Evolutionary conservation across 2,329 filamentous ascomycete genomes (phyloP).

Genomic region (Phaeosphaeriaceae sp.): DNA sequence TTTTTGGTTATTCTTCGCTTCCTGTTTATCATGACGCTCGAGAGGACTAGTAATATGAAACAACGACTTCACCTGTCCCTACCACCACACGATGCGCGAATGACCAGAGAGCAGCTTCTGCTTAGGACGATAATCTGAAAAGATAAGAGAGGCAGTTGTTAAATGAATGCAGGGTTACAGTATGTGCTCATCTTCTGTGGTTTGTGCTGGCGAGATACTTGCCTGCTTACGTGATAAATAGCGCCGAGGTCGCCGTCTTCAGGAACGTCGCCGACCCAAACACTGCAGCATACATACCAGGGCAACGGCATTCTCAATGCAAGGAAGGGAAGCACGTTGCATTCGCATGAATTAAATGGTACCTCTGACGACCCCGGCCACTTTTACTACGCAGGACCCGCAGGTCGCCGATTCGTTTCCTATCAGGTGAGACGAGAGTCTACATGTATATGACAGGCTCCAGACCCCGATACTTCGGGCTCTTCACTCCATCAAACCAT

Average conservation of each 20-base stretch:
- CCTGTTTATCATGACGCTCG: too few species aligned
- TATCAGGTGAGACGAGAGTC: not conserved
- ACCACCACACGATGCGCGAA: too few species aligned
- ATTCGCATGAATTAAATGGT: too few species aligned
- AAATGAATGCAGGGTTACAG: too few species aligned
- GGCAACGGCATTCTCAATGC: not conserved
- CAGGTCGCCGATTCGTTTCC: not conserved
- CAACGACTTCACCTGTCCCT: too few species aligned
- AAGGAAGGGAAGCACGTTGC: not conserved
- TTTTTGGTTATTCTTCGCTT: too few species aligned
- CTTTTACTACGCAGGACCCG: not conserved
- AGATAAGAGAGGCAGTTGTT: too few species aligned
- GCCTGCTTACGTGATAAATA: not conserved
- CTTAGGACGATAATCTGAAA: too few species aligned
- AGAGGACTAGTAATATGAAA: too few species aligned
- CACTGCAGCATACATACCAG: not conserved
- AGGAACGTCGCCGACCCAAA: not conserved
- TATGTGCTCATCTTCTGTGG: not conserved
- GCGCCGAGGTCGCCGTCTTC: not conserved
- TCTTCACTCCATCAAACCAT: not conserved
- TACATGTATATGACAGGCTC: not conserved
- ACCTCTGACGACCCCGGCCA: too few species aligned
- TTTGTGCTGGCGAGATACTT: not conserved
- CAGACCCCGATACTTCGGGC: not conserved
- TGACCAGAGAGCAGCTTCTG: too few species aligned